phyloP scores from a whole-genome alignment of 352 stramenopile species.

The Globisporangium recalcitrans region DNA sequence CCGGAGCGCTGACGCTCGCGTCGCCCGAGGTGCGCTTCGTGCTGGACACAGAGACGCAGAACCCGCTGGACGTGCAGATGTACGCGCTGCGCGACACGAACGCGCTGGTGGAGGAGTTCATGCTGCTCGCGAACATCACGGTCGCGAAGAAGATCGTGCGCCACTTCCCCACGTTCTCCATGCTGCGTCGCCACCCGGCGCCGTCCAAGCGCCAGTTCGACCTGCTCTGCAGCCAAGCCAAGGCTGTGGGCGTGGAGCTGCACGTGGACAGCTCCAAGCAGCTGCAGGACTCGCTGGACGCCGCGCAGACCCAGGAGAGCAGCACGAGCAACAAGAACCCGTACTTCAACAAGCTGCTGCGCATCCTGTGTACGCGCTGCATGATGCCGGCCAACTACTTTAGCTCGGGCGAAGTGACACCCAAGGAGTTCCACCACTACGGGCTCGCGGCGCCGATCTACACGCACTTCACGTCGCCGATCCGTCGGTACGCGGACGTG shows the following conservation, averaged over 20 bases:
- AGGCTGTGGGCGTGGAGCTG: constrained; percentile 73
- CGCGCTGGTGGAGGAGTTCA: constrained; percentile 98
- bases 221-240: constrained; percentile 72
- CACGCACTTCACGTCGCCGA: constrained; percentile 99
- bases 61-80: constrained; percentile 97
- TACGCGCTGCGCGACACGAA: constrained; percentile 96
- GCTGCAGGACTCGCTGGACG: constrained; percentile 80
- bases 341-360: constrained; percentile 98
- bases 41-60: constrained; percentile 97
- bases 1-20: constrained; percentile 95
- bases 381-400: constrained; percentile 99
- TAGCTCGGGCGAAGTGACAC: constrained; percentile 93
- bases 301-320: constrained; percentile 44
- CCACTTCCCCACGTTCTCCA: constrained; percentile 93
- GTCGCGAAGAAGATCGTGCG: constrained; percentile 94
- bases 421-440: constrained; percentile 98
- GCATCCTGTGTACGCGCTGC: constrained; percentile 95
- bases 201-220: constrained; percentile 94
- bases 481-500: constrained; percentile 97
- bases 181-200: constrained; percentile 93
- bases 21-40: constrained; percentile 97
- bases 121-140: constrained; percentile 99
- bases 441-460: constrained; percentile 97
- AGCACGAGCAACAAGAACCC: constrained; percentile 57
- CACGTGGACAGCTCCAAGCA: constrained; percentile 78